Evolutionary conservation across 257 asterid species (phyloP).

Genomic region (Scutellaria barbata): DNA sequence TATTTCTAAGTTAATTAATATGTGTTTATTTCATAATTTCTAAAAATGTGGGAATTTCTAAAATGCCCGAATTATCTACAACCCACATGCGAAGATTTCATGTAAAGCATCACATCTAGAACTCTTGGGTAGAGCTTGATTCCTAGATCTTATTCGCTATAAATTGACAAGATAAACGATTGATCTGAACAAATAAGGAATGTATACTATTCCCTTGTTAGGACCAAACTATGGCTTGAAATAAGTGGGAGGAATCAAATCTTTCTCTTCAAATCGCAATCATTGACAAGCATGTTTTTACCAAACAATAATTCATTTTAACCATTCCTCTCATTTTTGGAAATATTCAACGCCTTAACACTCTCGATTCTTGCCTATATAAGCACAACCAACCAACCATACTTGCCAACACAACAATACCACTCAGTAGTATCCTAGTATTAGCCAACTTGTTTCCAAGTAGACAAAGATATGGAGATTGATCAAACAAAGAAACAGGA

Average conservation of each 20-base stretch:
- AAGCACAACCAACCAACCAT: slow-evolving; percentile 32
- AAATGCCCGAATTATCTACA: no score
- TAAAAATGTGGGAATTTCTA: no score
- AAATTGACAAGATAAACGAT: slow-evolving; percentile 20
- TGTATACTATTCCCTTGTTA: slow-evolving; percentile 36
- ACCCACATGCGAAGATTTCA: neutral
- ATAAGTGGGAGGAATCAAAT: slow-evolving; percentile 35
- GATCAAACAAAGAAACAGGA: slow-evolving; percentile 42
- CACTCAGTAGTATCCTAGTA: slow-evolving; percentile 14
- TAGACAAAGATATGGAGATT: slow-evolving; percentile 38
- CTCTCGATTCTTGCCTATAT: slow-evolving; percentile 45
- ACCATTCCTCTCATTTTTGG: neutral
- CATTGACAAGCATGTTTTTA: slow-evolving; percentile 33
- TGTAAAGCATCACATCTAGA: slow-evolving; percentile 33
- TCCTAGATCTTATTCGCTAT: slow-evolving; percentile 38
- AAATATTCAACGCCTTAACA: slow-evolving; percentile 13
- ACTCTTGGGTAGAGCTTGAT: neutral
- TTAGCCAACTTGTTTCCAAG: neutral
- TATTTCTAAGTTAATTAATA: no score
- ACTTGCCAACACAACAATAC: slow-evolving; percentile 35
- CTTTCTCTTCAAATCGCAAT: slow-evolving; percentile 37
- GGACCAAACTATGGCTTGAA: slow-evolving; percentile 8
- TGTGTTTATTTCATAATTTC: no score
- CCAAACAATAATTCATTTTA: neutral
- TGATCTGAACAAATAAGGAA: slow-evolving; percentile 15